phyloP scores from a whole-genome alignment of 2,329 filamentous ascomycete species.

The Cladorrhinum sp. region DNA sequence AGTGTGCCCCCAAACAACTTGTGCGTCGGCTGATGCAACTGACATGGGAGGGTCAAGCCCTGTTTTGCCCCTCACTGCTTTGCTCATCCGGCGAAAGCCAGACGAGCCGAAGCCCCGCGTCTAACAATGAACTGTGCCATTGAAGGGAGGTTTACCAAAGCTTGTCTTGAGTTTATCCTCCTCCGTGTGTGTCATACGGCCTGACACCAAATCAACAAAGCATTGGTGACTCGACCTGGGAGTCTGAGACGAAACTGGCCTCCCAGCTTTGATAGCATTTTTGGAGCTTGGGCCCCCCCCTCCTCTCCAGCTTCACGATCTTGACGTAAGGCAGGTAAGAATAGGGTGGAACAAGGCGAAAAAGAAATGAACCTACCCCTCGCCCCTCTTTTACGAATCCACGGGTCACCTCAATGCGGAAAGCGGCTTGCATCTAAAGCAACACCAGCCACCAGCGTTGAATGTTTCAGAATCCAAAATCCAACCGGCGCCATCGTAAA shows the following conservation, averaged over 20 bases:
- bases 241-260: too few species aligned
- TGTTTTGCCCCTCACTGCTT: constrained; percentile 27
- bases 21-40: constrained; percentile 28
- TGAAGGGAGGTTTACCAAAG: too few species aligned
- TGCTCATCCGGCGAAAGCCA: neutral
- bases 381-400: neutral
- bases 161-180: too few species aligned
- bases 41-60: constrained; percentile 30
- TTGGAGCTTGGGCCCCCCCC: neutral
- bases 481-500: neutral
- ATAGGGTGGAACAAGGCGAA: neutral
- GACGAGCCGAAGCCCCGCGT: neutral
- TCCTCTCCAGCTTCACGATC: neutral
- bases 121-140: neutral
- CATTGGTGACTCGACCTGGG: too few species aligned
- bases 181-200: too few species aligned
- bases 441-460: neutral
- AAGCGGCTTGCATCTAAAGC: neutral
- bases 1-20: constrained; percentile 8
- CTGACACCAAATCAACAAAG: too few species aligned
- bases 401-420: neutral
- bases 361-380: neutral
- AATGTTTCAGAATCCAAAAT: neutral
- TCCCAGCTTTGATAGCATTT: neutral
- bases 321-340: neutral